Evolutionary conservation across 2,329 filamentous ascomycete species (phyloP), one percentile per base, ranked within the genome.

Genomic region (Thyridium curvatum): DNA sequence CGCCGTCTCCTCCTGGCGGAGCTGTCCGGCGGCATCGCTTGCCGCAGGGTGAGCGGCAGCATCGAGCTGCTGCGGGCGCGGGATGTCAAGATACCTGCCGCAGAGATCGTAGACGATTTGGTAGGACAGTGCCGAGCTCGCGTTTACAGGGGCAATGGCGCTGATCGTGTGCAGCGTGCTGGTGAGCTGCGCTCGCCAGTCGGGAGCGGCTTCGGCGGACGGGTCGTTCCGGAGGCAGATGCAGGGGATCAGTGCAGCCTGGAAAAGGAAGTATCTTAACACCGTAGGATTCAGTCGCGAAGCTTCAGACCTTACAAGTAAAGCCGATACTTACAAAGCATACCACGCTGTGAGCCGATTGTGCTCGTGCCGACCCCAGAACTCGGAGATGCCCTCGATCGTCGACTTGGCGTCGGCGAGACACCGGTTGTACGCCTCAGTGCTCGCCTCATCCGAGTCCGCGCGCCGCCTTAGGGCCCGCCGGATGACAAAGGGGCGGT

Each of bases 261-360:
- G 69, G 39, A 72, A 72, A 5, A 71, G 55, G 41, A 71, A 71
- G 45, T 69, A 71, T 30, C 67, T 61, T 16, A 1, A 32, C 7
- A 8, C n/a, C n/a, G n/a, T n/a, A n/a, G 63, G 3, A 71, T 55
- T 40, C 66, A 71, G 9, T 70, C 63, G 34, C 61, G 64, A 1
- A 67, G 69, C 8, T 72, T 71, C 13, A 72, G 51, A 3, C 62
- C 64, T 1, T 68, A 67, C 40, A 71, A 68, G 39, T 72, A 72
- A 5, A 71, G 55, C 40, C 71, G 71, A 45, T 69, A 71, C 30
- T 44, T 48, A 62, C 55, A 62, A 33, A 8, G 48, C 58, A 42
- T 71, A 71, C 66, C 67, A 69, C 8, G 65, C 61, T 8, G 55
- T 55, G 39, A 70, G 52, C 5, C 62, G 55, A 3, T 58, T 65